Base-by-base conservation (phyloP, 176 grass and related monocot genomes). In the Juncus effusus region DNA sequence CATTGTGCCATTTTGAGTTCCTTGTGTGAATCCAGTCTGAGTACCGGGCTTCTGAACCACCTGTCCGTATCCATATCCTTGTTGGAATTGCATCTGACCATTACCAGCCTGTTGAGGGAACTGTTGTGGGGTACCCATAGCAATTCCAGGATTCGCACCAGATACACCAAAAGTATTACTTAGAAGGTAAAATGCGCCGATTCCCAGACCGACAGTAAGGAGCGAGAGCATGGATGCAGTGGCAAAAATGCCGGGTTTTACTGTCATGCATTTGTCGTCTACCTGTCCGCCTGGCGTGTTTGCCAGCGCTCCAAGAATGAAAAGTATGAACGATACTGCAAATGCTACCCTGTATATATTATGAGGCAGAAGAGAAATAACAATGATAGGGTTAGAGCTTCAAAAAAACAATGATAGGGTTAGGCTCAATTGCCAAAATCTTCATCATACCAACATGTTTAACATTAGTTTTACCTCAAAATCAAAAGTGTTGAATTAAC, bases 181-280 rank as follows among this genome's bases (percentile, higher is more conserved):
- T 52, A 54, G 65, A 68, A 68, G 10, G 65, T 51, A 52, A 16
- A 51, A 68, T 54, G 65, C 65, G 0, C 65, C 65, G 10, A 68
- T 35, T 35, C 65, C 42, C 2, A 68, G 41, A 54, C 28, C 42
- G n/a, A 54, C 49, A 12, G 65, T 68, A 16, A 6, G 1, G 35
- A 68, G 36, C n/a, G 65, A 16, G 28, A 68, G 16, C 3, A 39
- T 36, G 49, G 65, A 7, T 0, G 65, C 65, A 11, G 2, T 37
- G 1, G 40, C 19, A 40, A 68, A 68, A 38, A 54, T 5, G 1
- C 49, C 28, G 7, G 16, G 16, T 37, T 54, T 39, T 68, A 68
- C 28, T 68, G 37, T 36, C 4, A 6, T 13, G 8, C 65, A 68
- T 1, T 51, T n/a, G 16, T 12, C 3, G 38, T 68, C 65, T 2